Conservation (phyloP, 192 early-diverging fungal genomes). For the Entomortierella lignicola region DNA sequence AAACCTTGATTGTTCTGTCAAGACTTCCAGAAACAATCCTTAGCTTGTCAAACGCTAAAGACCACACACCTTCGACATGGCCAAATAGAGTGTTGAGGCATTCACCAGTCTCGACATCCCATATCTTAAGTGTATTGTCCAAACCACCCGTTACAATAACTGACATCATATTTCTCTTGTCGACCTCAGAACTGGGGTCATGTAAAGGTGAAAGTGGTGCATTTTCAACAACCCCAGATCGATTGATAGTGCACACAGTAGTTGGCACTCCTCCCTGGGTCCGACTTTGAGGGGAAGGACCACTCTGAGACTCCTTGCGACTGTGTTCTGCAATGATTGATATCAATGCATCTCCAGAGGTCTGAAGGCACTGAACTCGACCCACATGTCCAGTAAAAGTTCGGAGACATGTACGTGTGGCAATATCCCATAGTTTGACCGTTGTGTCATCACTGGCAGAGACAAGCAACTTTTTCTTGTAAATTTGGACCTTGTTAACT, state of each 20-base stretch:
- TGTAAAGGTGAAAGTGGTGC: constrained; percentile 28
- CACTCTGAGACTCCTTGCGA: constrained; percentile 18
- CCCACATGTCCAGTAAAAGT: constrained; percentile 78
- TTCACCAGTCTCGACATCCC: constrained; percentile 86
- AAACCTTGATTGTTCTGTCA: constrained; percentile 79
- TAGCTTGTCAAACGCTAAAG: constrained; percentile 82
- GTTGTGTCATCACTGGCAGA: constrained; percentile 93
- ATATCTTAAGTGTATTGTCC: constrained; percentile 92
- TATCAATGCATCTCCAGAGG: constrained; percentile 47
- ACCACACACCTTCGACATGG: constrained; percentile 85
- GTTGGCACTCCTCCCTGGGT: constrained; percentile 9
- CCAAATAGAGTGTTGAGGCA: constrained; percentile 83
- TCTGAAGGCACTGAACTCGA: constrained; percentile 74
- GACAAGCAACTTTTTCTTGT: constrained; percentile 71
- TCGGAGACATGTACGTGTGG: constrained; percentile 72
- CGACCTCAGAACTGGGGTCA: constrained; percentile 30
- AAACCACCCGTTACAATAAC: constrained; percentile 85
- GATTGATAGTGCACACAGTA: constrained; percentile 38
- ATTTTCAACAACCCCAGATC: constrained; percentile 60
- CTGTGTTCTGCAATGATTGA: constrained; percentile 41
- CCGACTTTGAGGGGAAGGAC: neutral
- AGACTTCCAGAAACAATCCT: constrained; percentile 75
- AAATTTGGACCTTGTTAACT: constrained; percentile 92
- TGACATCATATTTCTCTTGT: constrained; percentile 52
- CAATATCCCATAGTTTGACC: constrained; percentile 87